A percentile compares a stretch with the other conserved stretches of the same genome.
Evolutionary conservation across 2,329 filamentous ascomycete genomes (phyloP).

Genomic region (Elsinoe fawcettii): DNA sequence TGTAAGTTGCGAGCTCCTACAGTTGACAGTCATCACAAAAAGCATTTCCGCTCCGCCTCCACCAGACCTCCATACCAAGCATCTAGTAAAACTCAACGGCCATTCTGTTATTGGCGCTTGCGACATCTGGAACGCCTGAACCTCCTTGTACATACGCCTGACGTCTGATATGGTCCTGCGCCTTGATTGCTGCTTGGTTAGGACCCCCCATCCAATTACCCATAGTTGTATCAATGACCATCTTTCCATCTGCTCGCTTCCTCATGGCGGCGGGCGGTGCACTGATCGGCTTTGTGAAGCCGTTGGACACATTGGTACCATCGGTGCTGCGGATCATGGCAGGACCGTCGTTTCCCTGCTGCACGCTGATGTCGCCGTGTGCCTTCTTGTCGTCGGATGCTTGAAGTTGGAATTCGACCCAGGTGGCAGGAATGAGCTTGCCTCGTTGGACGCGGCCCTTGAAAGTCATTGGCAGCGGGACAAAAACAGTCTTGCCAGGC

Average conservation of each 20-base stretch:
- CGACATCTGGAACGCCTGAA: not conserved
- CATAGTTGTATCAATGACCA: slow-evolving; percentile 31
- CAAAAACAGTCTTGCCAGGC: slow-evolving; percentile 27
- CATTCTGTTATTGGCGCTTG: slow-evolving; percentile 2
- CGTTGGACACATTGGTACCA: slow-evolving; percentile 25
- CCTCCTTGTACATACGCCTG: slow-evolving; percentile 3
- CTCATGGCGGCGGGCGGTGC: slow-evolving; percentile 29
- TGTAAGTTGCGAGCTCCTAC: not conserved
- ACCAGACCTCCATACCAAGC: too few relatives aligned
- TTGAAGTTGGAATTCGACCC: slow-evolving; percentile 36
- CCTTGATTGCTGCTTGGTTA: slow-evolving; percentile 30
- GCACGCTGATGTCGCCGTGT: slow-evolving; percentile 33
- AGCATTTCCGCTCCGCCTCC: not conserved
- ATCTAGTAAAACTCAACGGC: slow-evolving; percentile 1
- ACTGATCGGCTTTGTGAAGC: slow-evolving; percentile 27
- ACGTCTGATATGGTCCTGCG: slow-evolving; percentile 1
- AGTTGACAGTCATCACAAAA: not conserved
- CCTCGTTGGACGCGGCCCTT: slow-evolving; percentile 39
- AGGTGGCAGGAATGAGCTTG: slow-evolving; percentile 32
- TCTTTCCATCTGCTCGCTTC: slow-evolving; percentile 31
- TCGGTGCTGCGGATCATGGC: slow-evolving; percentile 34
- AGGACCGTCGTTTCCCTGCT: slow-evolving; percentile 36
- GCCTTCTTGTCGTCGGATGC: slow-evolving; percentile 31
- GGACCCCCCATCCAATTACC: slow-evolving; percentile 33
- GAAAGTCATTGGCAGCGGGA: slow-evolving; percentile 23